Base-by-base conservation (phyloP, 345 rosid genomes). In the Ceriops tagal region DNA sequence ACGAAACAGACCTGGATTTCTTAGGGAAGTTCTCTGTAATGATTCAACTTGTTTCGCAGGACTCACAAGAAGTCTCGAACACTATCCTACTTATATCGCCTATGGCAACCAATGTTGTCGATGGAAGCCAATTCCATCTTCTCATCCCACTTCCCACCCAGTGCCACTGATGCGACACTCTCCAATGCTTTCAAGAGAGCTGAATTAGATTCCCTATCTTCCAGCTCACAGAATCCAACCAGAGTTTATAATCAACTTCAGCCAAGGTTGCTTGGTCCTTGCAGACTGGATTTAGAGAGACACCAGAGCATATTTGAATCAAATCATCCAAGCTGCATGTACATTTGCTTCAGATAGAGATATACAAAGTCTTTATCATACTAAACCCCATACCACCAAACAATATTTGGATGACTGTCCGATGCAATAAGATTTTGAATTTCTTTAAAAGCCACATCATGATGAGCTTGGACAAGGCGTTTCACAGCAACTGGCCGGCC, bases 131-230 rank as follows among this genome's bases (percentile, higher is more conserved):
- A 77, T 58, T 95, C 97, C 78, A 95, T 73, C 82, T 86, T 90
- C 71, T 86, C 93, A 70, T 87, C 86, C 97, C 96, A 92, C 79
- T 92, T 92, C 30, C 87, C 93, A 62, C 89, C 91, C 22, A 90
- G 69, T 62, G 93, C 92, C 57, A 62, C 49, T 20, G 96, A 73
- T 66, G 92, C 93, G 67, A 75, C 77, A 57, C 69, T 78, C 81
- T 95, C 98, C 75, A 95, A 65, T 62, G 84, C 88, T 75, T 72
- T 80, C 82, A 92, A 69, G 62, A 95, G 74, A 53, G 74, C 75
- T 57, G 99, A 95, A 78, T 72, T 68, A 43, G 71, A 63, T 72
- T 82, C 86, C 77, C 99, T 81, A 56, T 88, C 88, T 86, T 90
- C 99, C 71, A 90, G 74, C 76, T 95, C 46, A 77, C 55, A 30